Conservation (phyloP, 1,284 basidiomycete species). For the Cutaneotrichosporon sp. region DNA sequence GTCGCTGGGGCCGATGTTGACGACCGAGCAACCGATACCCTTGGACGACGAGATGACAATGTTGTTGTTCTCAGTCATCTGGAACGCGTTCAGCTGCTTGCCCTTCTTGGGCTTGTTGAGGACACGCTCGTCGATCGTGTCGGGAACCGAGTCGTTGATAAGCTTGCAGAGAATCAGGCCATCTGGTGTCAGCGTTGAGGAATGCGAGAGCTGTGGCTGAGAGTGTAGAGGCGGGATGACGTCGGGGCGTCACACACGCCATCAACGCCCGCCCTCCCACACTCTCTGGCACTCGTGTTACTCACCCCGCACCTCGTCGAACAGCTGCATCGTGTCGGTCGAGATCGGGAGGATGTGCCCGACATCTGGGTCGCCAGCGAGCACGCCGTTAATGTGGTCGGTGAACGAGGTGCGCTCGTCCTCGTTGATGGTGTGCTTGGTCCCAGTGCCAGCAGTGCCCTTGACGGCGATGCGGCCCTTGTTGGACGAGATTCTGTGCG, state of each 20-base stretch:
- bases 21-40: slow-evolving; percentile 96
- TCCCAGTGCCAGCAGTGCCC: slow-evolving; percentile 86
- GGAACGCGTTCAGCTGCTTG: slow-evolving; percentile 83
- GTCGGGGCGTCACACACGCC: no score
- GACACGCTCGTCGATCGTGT: slow-evolving; percentile 98
- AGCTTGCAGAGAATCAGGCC: slow-evolving; percentile 96
- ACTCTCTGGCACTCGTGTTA: no score
- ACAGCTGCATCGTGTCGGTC: slow-evolving; percentile 98
- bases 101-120: slow-evolving; percentile 78
- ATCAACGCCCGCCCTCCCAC: no score
- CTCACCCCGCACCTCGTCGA: slow-evolving; percentile 82
- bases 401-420: slow-evolving; percentile 96
- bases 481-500: slow-evolving; percentile 64
- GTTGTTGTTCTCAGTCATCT: slow-evolving; percentile 99
- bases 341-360: slow-evolving; percentile 85
- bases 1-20: slow-evolving; percentile 95
- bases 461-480: slow-evolving; percentile 91
- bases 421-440: slow-evolving; percentile 97
- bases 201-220: not conserved
- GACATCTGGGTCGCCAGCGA: slow-evolving; percentile 87
- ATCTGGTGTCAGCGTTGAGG: slow-evolving; percentile 58
- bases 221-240: not conserved
- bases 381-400: slow-evolving; percentile 88
- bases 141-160: slow-evolving; percentile 98
- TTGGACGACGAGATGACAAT: slow-evolving; percentile 98